These are phyloP conservation scores for Exophiala sp. DNA, from an alignment of 2,329 filamentous ascomycete genomes.

Conservation along the genomic window DNA sequence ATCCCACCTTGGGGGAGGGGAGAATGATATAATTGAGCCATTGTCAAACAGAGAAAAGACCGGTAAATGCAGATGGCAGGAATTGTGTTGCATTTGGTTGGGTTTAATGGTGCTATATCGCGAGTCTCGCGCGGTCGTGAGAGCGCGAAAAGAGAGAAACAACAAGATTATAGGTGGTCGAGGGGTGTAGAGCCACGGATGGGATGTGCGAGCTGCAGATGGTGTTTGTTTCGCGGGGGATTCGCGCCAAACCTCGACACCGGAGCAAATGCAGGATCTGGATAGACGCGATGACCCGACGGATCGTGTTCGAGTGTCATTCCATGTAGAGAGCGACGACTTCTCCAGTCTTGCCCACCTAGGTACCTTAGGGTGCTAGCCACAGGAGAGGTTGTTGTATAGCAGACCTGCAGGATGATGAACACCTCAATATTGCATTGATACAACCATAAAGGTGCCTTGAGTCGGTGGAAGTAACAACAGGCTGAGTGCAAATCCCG, in stretches of 20 bases:
- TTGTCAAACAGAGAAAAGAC: slow-evolving; percentile 7
- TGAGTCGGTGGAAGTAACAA: too few relatives aligned
- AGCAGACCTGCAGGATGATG: too few relatives aligned
- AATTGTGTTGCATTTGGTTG: slow-evolving; percentile 13
- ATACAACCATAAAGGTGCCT: too few relatives aligned
- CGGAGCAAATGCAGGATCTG: too few relatives aligned
- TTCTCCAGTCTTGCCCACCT: too few relatives aligned
- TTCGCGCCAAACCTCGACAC: slow-evolving; percentile 15
- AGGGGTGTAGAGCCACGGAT: not conserved
- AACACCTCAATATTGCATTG: too few relatives aligned
- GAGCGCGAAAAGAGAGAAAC: slow-evolving; percentile 16
- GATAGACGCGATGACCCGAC: too few relatives aligned
- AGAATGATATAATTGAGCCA: slow-evolving; percentile 9
- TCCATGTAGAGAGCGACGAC: too few relatives aligned
- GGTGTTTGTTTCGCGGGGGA: slow-evolving; percentile 16
- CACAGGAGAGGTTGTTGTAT: too few relatives aligned
- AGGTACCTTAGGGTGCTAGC: too few relatives aligned
- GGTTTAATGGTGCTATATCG: slow-evolving; percentile 25
- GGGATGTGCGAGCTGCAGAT: slow-evolving; percentile 15
- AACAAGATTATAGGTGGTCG: slow-evolving; percentile 20
- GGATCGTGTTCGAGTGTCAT: too few relatives aligned
- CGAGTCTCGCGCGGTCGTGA: slow-evolving; percentile 26
- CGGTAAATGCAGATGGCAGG: slow-evolving; percentile 4
- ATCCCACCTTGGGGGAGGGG: slow-evolving; percentile 10
- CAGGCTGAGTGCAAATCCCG: not conserved